phyloP scores from a whole-genome alignment of 2,329 filamentous ascomycete species.

The Fusarium sublunatum region DNA sequence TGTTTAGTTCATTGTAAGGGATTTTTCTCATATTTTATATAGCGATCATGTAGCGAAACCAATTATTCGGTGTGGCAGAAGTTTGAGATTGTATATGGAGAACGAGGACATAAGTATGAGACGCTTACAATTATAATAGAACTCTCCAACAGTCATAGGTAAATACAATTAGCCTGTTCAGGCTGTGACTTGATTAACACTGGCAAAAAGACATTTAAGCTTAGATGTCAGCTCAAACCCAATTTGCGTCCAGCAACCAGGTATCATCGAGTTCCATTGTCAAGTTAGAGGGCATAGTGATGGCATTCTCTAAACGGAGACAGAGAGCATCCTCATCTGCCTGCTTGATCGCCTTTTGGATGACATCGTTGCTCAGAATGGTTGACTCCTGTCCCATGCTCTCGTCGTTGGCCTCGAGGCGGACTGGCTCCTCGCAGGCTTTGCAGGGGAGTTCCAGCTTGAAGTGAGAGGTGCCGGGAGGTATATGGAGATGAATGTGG shows the following conservation, averaged over 20 bases:
- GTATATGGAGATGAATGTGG: too few relatives aligned
- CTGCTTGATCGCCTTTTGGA: neutral
- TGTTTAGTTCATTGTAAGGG: slow-evolving; percentile 2
- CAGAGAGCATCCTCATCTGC: neutral
- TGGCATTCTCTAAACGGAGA: neutral
- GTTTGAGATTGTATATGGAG: slow-evolving; percentile 19
- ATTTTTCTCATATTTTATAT: slow-evolving; percentile 15
- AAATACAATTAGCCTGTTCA: too few relatives aligned
- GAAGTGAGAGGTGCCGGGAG: too few relatives aligned
- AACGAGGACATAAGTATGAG: neutral
- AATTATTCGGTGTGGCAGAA: slow-evolving; percentile 10
- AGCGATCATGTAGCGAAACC: slow-evolving; percentile 22
- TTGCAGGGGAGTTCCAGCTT: too few relatives aligned
- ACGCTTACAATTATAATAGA: slow-evolving; percentile 8
- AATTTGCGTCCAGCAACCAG: too few relatives aligned
- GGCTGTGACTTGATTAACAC: too few relatives aligned
- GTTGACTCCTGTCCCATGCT: too few relatives aligned
- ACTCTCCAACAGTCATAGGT: too few relatives aligned
- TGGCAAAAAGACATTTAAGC: too few relatives aligned
- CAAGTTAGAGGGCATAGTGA: neutral
- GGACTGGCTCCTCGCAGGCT: neutral
- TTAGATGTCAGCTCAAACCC: too few relatives aligned
- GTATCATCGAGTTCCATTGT: neutral
- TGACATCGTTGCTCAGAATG: too few relatives aligned
- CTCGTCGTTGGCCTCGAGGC: neutral